Evolutionary conservation across 2,329 filamentous ascomycete genomes (phyloP).

Genomic region (Fusarium guadeloupense): DNA sequence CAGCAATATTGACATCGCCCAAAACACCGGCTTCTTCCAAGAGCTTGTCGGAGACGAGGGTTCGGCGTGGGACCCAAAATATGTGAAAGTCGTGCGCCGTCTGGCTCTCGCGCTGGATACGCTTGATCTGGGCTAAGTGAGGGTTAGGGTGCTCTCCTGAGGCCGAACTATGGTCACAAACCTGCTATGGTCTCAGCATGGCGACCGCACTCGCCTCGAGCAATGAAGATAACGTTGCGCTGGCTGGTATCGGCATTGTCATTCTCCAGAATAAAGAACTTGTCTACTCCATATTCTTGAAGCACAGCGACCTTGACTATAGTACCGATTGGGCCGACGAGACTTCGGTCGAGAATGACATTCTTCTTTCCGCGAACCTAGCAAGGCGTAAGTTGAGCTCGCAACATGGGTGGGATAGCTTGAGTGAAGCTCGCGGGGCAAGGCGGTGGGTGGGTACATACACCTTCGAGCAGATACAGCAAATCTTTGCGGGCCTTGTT

Average conservation of each 20-base stretch:
- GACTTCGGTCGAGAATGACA: conserved; percentile 87
- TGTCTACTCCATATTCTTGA: conserved; percentile 97
- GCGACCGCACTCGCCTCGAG: conserved; percentile 86
- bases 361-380: conserved; percentile 99
- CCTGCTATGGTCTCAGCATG: conserved; percentile 89
- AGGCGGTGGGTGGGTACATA: conserved; percentile 64
- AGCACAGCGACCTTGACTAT: conserved; percentile 95
- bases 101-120: conserved; percentile 85
- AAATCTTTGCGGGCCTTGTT: conserved; percentile 89
- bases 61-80: conserved; percentile 94
- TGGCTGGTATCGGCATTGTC: conserved; percentile 94
- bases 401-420: background rate
- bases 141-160: conserved; percentile 32
- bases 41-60: conserved; percentile 88
- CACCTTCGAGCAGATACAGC: conserved; percentile 89
- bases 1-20: conserved; percentile 88
- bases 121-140: conserved; percentile 85
- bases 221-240: conserved; percentile 93
- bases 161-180: conserved; percentile 56
- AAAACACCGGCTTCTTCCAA: conserved; percentile 93
- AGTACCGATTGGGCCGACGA: conserved; percentile 88
- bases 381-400: conserved; percentile 22
- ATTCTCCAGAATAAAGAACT: conserved; percentile 97
- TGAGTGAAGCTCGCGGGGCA: conserved; percentile 22
- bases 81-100: conserved; percentile 96